Percentiles rank a stretch among this genome's conserved stretches.
Evolutionary conservation across 2,329 filamentous ascomycete genomes (phyloP).

Genomic region (Penicillium brasilianum): DNA sequence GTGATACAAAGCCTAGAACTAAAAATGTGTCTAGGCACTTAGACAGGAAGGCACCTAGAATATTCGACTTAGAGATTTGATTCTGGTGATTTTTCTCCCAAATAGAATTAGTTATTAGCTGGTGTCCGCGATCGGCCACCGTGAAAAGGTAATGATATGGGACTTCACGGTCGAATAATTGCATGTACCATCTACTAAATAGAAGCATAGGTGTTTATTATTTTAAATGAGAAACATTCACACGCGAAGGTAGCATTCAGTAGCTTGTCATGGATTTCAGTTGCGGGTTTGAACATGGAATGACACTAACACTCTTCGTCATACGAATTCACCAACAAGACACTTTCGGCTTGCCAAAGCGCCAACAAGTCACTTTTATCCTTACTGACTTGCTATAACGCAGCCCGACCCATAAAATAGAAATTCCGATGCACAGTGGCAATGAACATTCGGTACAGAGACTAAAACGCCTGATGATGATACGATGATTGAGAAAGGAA

Average conservation of each 20-base stretch:
- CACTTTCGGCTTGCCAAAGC: neutral
- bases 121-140: neutral
- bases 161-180: neutral
- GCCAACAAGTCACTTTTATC: neutral
- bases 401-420: neutral
- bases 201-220: neutral
- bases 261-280: neutral
- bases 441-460: neutral
- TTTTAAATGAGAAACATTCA: neutral
- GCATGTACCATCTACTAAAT: neutral
- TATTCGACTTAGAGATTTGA: no score
- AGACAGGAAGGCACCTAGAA: no score
- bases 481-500: neutral
- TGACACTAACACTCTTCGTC: neutral
- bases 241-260: neutral
- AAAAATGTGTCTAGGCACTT: no score
- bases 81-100: no score
- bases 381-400: neutral
- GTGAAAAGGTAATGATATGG: neutral
- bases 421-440: neutral
- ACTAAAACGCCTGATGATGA: neutral
- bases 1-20: no score
- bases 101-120: neutral
- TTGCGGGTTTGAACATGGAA: neutral
- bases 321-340: neutral